Evolutionary conservation across 2,329 filamentous ascomycete genomes (phyloP).

Genomic region (Elsinoe perseae): DNA sequence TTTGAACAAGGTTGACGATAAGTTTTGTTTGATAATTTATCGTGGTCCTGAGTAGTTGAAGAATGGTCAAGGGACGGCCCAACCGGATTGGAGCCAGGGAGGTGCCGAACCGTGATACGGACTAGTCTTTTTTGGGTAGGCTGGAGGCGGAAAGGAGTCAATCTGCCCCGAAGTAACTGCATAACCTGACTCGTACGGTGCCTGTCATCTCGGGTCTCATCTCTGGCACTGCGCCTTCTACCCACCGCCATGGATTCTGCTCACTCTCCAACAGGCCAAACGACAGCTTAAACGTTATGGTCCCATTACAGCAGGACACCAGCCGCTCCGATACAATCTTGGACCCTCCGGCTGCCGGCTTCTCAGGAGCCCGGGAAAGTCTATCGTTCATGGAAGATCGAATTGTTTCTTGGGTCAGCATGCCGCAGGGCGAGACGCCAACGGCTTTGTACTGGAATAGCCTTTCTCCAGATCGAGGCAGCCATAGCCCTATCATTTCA

Average conservation of each 20-base stretch:
- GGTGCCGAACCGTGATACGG: not conserved
- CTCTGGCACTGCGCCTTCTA: not conserved
- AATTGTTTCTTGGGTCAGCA: not conserved
- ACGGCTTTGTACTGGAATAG: not conserved
- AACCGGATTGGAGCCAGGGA: not conserved
- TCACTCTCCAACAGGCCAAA: not conserved
- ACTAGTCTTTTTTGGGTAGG: not conserved
- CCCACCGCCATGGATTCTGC: not conserved
- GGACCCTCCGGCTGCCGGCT: conserved; percentile 6
- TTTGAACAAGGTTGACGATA: not conserved
- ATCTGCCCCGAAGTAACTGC: not conserved
- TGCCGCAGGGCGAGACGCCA: conserved; percentile 9
- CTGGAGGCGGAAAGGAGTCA: not conserved
- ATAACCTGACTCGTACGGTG: not conserved
- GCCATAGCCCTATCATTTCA: conserved; percentile 4
- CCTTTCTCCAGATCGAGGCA: conserved; percentile 11
- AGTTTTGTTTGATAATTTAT: not conserved
- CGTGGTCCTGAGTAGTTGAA: too few species aligned
- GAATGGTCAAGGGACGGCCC: not conserved
- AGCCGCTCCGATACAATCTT: not conserved
- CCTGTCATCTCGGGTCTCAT: not conserved
- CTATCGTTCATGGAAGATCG: not conserved
- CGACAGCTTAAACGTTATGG: not conserved
- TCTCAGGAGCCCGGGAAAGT: not conserved
- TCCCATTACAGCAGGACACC: not conserved